Base-by-base conservation (phyloP, 164 flowering plant species). In the Saururus chinensis region DNA sequence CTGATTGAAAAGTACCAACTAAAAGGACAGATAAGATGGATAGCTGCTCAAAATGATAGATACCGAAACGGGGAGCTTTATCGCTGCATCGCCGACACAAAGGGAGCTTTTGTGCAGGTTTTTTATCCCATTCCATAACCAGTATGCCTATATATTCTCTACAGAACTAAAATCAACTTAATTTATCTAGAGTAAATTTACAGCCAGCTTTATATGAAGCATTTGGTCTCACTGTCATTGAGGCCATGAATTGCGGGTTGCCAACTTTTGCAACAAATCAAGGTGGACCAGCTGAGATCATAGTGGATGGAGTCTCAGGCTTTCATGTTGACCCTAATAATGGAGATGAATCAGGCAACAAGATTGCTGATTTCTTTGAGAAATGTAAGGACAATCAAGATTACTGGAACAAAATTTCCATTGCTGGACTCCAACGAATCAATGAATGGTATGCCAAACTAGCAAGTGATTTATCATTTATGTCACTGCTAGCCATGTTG, bases 261-360 rank as follows among this genome's bases (percentile, higher is more conserved):
- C 92, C 96, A 4, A 89, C 97, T 5, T 85, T 92, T 67, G 98
- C 98, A 0, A 92, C 98, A 10, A 84, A 85, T 53, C 89, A 92
- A 79, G 98, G 97, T 40, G 98, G 97, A 19, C 96, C 97, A 0
- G 98, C 98, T 14, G 98, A 92, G 61, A 89, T 92, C 12, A 86
- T 92, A 13, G 80, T 88, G 14, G 95, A 92, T 74, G 93, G 93
- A 13, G 78, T 84, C 37, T 89, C 98, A 9, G 98, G 97, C 9
- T 81, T 84, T 70, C 98, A 81, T 53, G 71, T 92, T 59, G 88
- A 92, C 64, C 98, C 98, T 40, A 77, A 74, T 74, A 76, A 89
- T 60, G 97, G 95, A 14, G 92, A 86, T 56, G 82, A 84, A 57
- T 66, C 97, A 0, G 79, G 92, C 75, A 75, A 84, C 69, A 89